Evolutionary conservation across 2,329 filamentous ascomycete species (phyloP).

Genomic region (Arthrobotrys conoides): DNA sequence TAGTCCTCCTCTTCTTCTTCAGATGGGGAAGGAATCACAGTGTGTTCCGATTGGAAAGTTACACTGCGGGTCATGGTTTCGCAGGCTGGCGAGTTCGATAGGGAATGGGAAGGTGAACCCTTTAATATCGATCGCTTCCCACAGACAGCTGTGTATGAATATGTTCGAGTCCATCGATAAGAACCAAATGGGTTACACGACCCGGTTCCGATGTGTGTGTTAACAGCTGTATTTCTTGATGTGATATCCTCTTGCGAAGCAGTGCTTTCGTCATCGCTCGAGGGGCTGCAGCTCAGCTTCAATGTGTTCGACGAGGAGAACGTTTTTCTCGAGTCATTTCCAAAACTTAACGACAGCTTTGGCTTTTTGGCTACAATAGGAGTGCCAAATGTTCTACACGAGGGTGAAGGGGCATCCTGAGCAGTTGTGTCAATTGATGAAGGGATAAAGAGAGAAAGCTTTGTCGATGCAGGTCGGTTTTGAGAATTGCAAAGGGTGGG

Average conservation of each 20-base stretch:
- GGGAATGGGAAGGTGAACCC: constrained; percentile 58
- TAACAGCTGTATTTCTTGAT: constrained; percentile 54
- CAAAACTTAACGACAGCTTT: constrained; percentile 57
- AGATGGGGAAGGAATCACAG: constrained; percentile 41
- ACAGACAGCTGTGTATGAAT: constrained; percentile 53
- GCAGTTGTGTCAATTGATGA: constrained; percentile 29
- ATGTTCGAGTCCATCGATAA: constrained; percentile 56
- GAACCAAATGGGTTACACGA: constrained; percentile 28
- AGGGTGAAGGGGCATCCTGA: constrained; percentile 44
- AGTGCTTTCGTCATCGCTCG: constrained; percentile 49
- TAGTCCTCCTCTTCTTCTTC: constrained; percentile 44
- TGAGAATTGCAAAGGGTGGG: constrained; percentile 52
- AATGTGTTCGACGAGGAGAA: constrained; percentile 27
- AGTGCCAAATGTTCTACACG: constrained; percentile 54
- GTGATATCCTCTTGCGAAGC: constrained; percentile 59
- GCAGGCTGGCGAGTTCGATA: constrained; percentile 46
- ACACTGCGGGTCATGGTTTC: constrained; percentile 52
- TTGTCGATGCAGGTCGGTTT: constrained; percentile 45
- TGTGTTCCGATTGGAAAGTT: constrained; percentile 51
- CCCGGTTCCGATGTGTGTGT: constrained; percentile 51
- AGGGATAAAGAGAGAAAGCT: constrained; percentile 60
- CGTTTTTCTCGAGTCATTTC: constrained; percentile 44
- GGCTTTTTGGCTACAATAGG: constrained; percentile 49
- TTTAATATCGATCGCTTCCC: constrained; percentile 59
- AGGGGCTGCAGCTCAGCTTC: constrained; percentile 54